phyloP scores from a whole-genome alignment of 2,329 filamentous ascomycete species.

The Didymella exigua region DNA sequence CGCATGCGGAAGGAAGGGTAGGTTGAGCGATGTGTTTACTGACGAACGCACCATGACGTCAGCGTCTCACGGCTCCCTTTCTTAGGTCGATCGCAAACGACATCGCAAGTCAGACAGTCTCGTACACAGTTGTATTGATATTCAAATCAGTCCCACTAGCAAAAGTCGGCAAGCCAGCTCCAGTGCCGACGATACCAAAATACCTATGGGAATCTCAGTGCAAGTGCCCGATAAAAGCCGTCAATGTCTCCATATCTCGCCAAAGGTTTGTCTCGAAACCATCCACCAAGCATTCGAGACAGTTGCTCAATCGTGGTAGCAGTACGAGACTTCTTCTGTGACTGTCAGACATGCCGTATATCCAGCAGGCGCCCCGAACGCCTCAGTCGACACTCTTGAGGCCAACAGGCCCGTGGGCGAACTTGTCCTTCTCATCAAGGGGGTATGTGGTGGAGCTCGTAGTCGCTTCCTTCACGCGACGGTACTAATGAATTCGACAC shows the following conservation, averaged over 20 bases:
- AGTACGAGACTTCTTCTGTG: background rate
- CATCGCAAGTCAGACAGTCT: background rate
- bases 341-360: background rate
- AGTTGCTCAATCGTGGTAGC: background rate
- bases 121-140: too few relatives aligned
- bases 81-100: constrained; percentile 1
- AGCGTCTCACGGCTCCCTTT: constrained; percentile 8
- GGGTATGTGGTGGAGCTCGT: background rate
- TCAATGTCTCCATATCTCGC: background rate
- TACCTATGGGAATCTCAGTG: too few relatives aligned
- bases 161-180: too few relatives aligned
- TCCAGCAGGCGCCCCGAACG: background rate
- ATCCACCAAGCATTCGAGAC: background rate
- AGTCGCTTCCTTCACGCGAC: background rate
- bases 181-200: background rate
- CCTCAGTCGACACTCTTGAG: background rate
- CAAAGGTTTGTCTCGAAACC: too few relatives aligned
- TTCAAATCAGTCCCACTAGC: background rate
- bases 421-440: background rate
- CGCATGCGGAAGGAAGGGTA: background rate
- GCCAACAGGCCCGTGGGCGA: too few relatives aligned
- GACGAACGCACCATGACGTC: constrained; percentile 15
- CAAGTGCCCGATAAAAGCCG: background rate
- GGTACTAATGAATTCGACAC: background rate
- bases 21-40: background rate